Conservation (phyloP, 495 filamentous ascomycete species). For the Penicillium tannophilum region DNA sequence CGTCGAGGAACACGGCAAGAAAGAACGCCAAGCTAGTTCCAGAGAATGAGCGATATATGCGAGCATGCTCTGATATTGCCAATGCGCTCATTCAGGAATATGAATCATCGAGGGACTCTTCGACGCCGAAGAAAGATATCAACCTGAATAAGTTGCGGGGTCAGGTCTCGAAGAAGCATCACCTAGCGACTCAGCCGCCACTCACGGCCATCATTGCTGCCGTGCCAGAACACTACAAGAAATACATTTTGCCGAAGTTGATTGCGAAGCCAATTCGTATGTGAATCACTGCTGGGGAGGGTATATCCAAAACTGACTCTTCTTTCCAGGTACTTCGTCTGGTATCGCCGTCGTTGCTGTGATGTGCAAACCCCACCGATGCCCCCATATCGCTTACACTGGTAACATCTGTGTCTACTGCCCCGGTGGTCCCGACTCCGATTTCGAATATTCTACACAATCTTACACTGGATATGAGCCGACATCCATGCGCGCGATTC, state of each 20-base stretch:
- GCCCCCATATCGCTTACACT: conserved; percentile 95
- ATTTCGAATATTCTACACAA: conserved; percentile 98
- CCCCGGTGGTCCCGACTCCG: conserved; percentile 93
- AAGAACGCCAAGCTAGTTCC: conserved; percentile 78
- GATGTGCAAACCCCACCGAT: conserved; percentile 99
- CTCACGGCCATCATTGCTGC: conserved; percentile 96
- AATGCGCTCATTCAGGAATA: conserved; percentile 91
- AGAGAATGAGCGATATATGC: conserved; percentile 90
- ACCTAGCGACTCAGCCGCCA: conserved; percentile 79
- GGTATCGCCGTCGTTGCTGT: conserved; percentile 99
- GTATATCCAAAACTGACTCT: conserved; percentile 17
- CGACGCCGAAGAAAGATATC: conserved; percentile 75
- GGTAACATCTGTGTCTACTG: conserved; percentile 99
- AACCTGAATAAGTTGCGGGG: conserved; percentile 89
- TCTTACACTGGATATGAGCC: conserved; percentile 98
- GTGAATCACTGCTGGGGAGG: conserved; percentile 12
- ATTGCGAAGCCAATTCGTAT: conserved; percentile 94
- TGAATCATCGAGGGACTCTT: conserved; percentile 72
- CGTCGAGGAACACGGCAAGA: conserved; percentile 47
- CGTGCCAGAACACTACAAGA: conserved; percentile 98
- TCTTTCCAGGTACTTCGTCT: conserved; percentile 69
- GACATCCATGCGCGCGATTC: conserved; percentile 96
- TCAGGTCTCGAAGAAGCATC: conserved; percentile 90
- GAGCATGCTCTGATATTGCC: conserved; percentile 93
- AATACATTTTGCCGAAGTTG: conserved; percentile 93